Percentiles rank a stretch among this genome's conserved stretches.
Conservation (phyloP, 2,329 filamentous ascomycete genomes). For the Calycina herbarum region DNA sequence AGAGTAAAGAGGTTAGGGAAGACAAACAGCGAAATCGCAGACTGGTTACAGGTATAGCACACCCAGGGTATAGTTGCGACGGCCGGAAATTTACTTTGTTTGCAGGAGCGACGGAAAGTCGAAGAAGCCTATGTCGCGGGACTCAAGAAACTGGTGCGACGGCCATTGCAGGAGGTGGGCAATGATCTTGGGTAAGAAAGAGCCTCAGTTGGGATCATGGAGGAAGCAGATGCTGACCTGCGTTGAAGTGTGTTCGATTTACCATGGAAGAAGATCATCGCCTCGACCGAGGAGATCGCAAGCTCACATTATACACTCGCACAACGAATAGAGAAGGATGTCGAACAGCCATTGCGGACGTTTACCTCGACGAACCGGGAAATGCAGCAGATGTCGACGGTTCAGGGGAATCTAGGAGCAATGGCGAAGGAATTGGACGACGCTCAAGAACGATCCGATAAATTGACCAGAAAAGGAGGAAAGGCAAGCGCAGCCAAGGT, state of each 20-base stretch:
- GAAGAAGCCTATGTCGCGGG: conserved; percentile 87
- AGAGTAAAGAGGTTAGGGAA: conserved; percentile 84
- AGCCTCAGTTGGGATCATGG: conserved; percentile 22
- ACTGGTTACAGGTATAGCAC: conserved; percentile 82
- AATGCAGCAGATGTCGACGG: conserved; percentile 75
- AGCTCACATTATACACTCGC: conserved; percentile 80
- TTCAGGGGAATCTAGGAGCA: conserved; percentile 75
- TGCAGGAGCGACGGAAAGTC: conserved; percentile 84
- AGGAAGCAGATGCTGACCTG: conserved; percentile 27
- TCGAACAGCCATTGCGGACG: conserved; percentile 78
- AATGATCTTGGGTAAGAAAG: conserved; percentile 84
- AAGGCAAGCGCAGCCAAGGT: conserved; percentile 77
- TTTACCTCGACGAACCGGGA: conserved; percentile 73
- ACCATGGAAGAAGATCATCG: conserved; percentile 86
- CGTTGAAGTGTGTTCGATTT: conserved; percentile 76
- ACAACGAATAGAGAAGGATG: conserved; percentile 80
- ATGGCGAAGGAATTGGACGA: conserved; percentile 85
- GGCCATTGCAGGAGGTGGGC: conserved; percentile 70
- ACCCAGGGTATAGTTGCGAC: not conserved
- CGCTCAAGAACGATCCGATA: conserved; percentile 82
- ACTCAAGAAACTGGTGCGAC: conserved; percentile 76
- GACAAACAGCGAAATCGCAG: conserved; percentile 87
- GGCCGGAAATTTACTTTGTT: conserved; percentile 27
- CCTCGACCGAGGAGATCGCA: conserved; percentile 77
- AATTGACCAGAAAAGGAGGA: conserved; percentile 74